phyloP scores from a whole-genome alignment of 768 basidiomycete species.

The Rhodosporidiobolus sp. region DNA sequence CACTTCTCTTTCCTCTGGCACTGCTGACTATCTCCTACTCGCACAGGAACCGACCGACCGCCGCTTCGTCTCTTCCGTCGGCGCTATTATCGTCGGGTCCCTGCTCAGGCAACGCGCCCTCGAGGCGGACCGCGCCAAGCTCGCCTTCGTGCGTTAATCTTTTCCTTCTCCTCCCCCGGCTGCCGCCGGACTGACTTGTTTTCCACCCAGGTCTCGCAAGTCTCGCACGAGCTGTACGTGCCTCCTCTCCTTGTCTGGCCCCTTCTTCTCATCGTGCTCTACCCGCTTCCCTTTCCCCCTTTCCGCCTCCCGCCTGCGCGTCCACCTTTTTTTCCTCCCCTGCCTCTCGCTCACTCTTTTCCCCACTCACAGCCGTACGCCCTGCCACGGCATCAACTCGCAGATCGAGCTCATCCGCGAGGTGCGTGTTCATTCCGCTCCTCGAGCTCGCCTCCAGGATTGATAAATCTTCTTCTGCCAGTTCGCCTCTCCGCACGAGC shows the following conservation, averaged over 20 bases:
- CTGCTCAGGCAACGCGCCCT: slow-evolving; percentile 22
- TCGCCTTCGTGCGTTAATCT: slow-evolving; percentile 27
- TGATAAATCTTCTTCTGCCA: neutral
- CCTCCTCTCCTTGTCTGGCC: no score
- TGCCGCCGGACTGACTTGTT: neutral
- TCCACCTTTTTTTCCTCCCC: neutral
- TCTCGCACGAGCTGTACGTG: slow-evolving; percentile 29
- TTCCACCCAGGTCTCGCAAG: slow-evolving; percentile 6
- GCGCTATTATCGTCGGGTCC: slow-evolving; percentile 25
- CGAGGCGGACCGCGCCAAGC: slow-evolving; percentile 31
- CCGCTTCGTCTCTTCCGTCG: slow-evolving; percentile 11
- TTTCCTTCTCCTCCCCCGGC: neutral
- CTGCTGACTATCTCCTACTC: neutral
- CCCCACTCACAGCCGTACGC: slow-evolving; percentile 5
- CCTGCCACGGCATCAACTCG: slow-evolving; percentile 18
- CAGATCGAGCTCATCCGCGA: slow-evolving; percentile 38
- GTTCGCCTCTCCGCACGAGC: slow-evolving; percentile 16
- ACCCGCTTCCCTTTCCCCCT: no score
- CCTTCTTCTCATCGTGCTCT: no score
- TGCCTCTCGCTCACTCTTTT: no score
- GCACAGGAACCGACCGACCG: slow-evolving; percentile 22
- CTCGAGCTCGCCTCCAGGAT: neutral
- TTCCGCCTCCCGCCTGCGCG: no score
- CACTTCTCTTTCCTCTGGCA: neutral
- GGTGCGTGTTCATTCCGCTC: neutral